These are phyloP conservation scores for Hypoxylon sp. DNA, from an alignment of 2,329 filamentous ascomycete species.

Conservation along the genomic window DNA sequence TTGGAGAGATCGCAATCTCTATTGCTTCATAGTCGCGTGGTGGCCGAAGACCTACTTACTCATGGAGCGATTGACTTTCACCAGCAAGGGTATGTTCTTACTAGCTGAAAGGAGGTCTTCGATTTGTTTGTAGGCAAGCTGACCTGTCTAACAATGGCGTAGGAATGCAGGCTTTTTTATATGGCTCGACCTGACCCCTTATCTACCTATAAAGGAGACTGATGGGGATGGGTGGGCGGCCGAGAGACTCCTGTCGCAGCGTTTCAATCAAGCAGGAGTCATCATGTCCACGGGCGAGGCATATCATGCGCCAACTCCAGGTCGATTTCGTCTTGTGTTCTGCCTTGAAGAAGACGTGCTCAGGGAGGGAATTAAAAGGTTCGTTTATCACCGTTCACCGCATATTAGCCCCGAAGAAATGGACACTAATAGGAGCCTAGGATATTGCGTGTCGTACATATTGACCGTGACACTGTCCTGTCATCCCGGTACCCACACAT, in stretches of 20 bases:
- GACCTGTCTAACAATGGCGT: background rate
- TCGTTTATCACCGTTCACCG: background rate
- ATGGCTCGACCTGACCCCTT: conserved; percentile 43
- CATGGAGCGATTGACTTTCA: conserved; percentile 41
- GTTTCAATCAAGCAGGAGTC: conserved; percentile 40
- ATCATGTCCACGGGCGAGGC: conserved; percentile 40
- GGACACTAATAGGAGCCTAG: conserved; percentile 8
- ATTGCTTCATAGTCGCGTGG: conserved; percentile 26
- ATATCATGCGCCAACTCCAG: conserved; percentile 39
- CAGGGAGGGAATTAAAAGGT: conserved; percentile 45
- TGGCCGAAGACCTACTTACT: conserved; percentile 41
- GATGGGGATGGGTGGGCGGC: conserved; percentile 46
- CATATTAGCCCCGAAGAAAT: background rate
- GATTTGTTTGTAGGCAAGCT: background rate
- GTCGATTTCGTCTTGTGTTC: conserved; percentile 44
- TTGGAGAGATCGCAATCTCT: conserved; percentile 35
- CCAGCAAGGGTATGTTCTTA: conserved; percentile 38
- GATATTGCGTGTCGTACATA: background rate
- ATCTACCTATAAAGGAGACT: conserved; percentile 40
- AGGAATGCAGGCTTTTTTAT: conserved; percentile 47
- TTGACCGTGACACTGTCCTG: background rate
- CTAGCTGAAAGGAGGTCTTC: background rate
- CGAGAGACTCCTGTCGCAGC: conserved; percentile 40
- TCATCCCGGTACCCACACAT: too few species aligned
- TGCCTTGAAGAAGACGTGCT: conserved; percentile 39